phyloP scores from a whole-genome alignment of 2,329 filamentous ascomycete genomes.

The Fusarium brachygibbosum region DNA sequence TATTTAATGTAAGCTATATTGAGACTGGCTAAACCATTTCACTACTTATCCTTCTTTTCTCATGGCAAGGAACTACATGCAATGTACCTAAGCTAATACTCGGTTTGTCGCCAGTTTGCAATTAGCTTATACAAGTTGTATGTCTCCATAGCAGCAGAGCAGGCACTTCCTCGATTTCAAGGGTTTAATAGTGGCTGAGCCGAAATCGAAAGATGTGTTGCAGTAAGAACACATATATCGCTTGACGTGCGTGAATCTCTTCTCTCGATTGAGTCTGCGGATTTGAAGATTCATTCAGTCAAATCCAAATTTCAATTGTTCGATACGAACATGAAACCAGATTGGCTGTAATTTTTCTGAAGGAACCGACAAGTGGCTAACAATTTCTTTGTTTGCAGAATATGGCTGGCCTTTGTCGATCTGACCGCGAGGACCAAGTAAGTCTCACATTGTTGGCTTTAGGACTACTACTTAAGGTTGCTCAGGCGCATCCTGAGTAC shows the following conservation, averaged over 20 bases:
- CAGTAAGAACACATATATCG: too few relatives aligned
- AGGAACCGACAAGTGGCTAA: slow-evolving; percentile 6
- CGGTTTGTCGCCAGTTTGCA: too few relatives aligned
- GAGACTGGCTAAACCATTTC: slow-evolving; percentile 15
- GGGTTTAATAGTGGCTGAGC: too few relatives aligned
- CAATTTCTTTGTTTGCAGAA: slow-evolving; percentile 33
- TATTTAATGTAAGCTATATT: neutral
- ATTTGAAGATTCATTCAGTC: too few relatives aligned
- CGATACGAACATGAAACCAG: slow-evolving; percentile 66
- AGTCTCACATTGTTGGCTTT: slow-evolving; percentile 38
- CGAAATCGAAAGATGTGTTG: too few relatives aligned
- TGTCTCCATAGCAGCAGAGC: too few relatives aligned
- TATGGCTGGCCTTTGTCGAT: slow-evolving; percentile 35
- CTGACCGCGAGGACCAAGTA: slow-evolving; percentile 36
- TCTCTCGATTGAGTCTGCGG: neutral
- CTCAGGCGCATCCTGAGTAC: slow-evolving; percentile 27
- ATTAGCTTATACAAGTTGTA: too few relatives aligned
- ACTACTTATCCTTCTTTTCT: too few relatives aligned
- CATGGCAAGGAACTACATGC: too few relatives aligned
- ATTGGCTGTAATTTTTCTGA: slow-evolving; percentile 47
- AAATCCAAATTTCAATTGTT: slow-evolving; percentile 59
- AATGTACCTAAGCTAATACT: too few relatives aligned
- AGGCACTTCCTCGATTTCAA: too few relatives aligned
- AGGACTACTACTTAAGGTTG: slow-evolving; percentile 27
- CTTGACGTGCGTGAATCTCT: too few relatives aligned